A percentile compares a stretch with the other conserved stretches of the same genome.
Evolutionary conservation across 1,284 basidiomycete species (phyloP).

Genomic region (Kalmanozyma brasiliensis): DNA sequence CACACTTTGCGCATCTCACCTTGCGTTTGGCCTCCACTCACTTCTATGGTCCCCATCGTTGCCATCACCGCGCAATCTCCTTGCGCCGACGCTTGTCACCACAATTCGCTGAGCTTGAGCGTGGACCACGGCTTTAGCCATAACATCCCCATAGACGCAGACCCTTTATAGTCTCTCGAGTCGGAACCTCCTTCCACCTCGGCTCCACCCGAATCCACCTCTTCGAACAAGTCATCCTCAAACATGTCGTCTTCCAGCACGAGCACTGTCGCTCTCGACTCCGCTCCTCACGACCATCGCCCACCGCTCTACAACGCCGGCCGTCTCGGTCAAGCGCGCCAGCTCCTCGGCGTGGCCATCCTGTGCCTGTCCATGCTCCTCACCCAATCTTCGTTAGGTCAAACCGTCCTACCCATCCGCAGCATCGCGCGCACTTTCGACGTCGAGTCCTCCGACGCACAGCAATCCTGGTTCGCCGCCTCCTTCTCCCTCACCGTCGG

Average conservation of each 20-base stretch:
- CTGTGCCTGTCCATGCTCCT: constrained; percentile 47
- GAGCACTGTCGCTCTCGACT: constrained; percentile 1
- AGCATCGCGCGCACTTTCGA: constrained; percentile 33
- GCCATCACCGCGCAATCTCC: constrained; percentile 5
- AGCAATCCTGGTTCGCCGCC: constrained; percentile 54
- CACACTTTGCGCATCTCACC: too few species aligned
- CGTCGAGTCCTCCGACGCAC: constrained; percentile 21
- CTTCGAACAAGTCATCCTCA: too few species aligned
- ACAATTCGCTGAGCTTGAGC: too few species aligned
- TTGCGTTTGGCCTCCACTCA: too few species aligned
- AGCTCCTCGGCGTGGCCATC: constrained; percentile 25
- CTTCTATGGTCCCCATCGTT: too few species aligned
- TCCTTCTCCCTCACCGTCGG: constrained; percentile 55
- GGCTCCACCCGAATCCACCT: background rate
- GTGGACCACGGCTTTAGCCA: too few species aligned
- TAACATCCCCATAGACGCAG: background rate
- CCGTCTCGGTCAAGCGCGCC: constrained; percentile 20
- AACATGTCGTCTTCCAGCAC: constrained; percentile 4
- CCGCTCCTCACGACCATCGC: background rate
- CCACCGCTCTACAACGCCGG: constrained; percentile 32
- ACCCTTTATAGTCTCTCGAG: too few species aligned
- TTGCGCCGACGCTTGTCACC: background rate
- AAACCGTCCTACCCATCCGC: constrained; percentile 30
- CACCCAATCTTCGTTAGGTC: constrained; percentile 45
- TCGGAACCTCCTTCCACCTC: constrained; percentile 3